Base-by-base conservation (phyloP, 495 filamentous ascomycete species). In the Daldinia bambusicola region DNA sequence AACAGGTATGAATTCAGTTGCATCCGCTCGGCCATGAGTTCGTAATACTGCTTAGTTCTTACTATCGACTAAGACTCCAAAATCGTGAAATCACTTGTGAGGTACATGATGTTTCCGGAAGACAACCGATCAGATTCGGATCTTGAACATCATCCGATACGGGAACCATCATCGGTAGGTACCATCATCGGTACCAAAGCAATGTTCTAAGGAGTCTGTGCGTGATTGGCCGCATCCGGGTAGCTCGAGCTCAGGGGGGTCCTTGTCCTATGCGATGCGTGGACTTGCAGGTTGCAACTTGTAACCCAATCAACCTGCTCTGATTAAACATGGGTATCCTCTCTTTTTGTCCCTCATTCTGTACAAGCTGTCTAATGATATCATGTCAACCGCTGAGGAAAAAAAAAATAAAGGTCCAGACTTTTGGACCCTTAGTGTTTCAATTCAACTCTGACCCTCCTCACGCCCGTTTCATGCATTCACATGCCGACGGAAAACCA, bases 121-220 rank as follows among this genome's bases (percentile, higher is more conserved):
- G 7, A 52, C 40, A 16, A 26, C 55, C 55, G 61, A 69, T 61
- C 43, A 55, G 43, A 67, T 38, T 72, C 70, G 70, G 70, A 51
- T 73, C 30, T 66, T 73, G 51, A 73, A 73, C 70, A 73, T 73
- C 66, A 69, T 69, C 70, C 70, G 70, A 69, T 36, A 45, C 61
- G 61, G 51, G 4, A 55, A 61, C 6, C 65, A 57, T n/a, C 30
- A 67, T 64, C 67, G 59, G 60, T 60, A 40, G n/a, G n/a, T n/a
- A 61, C 6, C 65, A 57, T n/a, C 30, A 67, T 64, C 67, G 59
- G 60, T 60, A 40, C 63, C 52, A 2, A 7, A 20, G 6, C 32
- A 26, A 26, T 55, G 31, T 31, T 26, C 26, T 26, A 26, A 30
- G 37, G 22, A 36, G 30, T 30, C 40, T 59, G 59, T 51, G 26